Evolutionary conservation across 73 alveolate species (phyloP).

Genomic region (Symbiodinium natans): DNA sequence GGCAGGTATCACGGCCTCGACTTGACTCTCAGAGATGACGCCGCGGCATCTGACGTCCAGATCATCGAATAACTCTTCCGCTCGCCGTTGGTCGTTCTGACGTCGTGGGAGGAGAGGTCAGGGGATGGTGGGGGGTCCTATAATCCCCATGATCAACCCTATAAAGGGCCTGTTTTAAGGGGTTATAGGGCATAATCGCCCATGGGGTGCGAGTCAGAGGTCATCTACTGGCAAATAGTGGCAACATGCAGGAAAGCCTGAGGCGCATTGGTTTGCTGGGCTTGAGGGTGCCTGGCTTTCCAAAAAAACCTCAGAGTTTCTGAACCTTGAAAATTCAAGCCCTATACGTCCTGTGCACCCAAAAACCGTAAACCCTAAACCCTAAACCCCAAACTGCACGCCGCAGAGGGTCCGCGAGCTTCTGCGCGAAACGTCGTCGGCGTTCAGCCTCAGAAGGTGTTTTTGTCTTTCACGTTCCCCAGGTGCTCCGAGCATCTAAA

Average conservation of each 20-base stretch:
- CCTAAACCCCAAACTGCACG: background rate
- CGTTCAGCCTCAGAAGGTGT: constrained; percentile 53
- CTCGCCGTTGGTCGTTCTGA: constrained; percentile 85
- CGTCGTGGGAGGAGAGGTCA: background rate
- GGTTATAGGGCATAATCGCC: background rate
- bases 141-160: background rate
- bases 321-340: too few species aligned
- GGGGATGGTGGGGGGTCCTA: too few species aligned
- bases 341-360: too few species aligned
- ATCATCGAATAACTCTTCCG: constrained; percentile 81
- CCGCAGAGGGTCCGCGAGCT: constrained; percentile 35
- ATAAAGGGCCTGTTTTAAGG: too few species aligned
- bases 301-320: too few species aligned
- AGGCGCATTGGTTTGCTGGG: too few species aligned
- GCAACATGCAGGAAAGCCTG: too few species aligned
- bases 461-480: too few species aligned
- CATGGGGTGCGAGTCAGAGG: background rate
- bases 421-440: constrained; percentile 83
- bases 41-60: constrained; percentile 63
- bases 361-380: too few species aligned
- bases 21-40: background rate
- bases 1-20: background rate
- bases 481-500: too few species aligned
- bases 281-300: too few species aligned
- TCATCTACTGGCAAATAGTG: too few species aligned